Percentiles rank a stretch among this genome's conserved stretches.
These are phyloP conservation scores for Ambrosia hybrid DNA, from an alignment of 140 eudicot genomes.

Conservation along the genomic window DNA sequence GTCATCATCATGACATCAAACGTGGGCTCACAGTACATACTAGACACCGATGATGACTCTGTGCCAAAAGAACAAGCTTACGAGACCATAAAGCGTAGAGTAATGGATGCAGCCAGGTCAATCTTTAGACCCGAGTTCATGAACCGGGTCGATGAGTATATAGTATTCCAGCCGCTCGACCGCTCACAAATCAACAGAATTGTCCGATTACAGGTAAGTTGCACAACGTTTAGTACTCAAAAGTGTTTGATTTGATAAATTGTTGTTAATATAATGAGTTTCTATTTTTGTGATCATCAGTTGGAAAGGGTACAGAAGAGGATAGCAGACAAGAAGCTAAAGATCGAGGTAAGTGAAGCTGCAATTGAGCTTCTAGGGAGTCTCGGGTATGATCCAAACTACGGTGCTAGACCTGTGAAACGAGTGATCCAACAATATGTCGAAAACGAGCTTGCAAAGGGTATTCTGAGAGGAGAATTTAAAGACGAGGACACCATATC, in stretches of 20 bases:
- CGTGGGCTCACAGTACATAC: slow-evolving; percentile 93
- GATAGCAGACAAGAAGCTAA: slow-evolving; percentile 74
- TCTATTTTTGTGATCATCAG: slow-evolving; percentile 32
- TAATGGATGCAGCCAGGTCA: slow-evolving; percentile 93
- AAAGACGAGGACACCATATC: slow-evolving; percentile 83
- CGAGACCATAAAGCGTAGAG: slow-evolving; percentile 74
- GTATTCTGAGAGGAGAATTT: slow-evolving; percentile 91
- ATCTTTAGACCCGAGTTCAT: slow-evolving; percentile 67
- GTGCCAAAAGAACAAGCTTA: slow-evolving; percentile 54
- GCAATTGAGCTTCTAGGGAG: slow-evolving; percentile 83
- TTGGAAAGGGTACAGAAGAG: slow-evolving; percentile 78
- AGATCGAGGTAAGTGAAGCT: slow-evolving; percentile 67
- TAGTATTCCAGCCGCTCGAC: slow-evolving; percentile 92
- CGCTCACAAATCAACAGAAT: slow-evolving; percentile 86
- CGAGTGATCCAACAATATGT: slow-evolving; percentile 88
- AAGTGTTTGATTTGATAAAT: not conserved
- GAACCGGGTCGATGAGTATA: slow-evolving; percentile 59
- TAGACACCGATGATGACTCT: slow-evolving; percentile 68
- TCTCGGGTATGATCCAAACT: slow-evolving; percentile 95
- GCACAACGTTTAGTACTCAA: not conserved
- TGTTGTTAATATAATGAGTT: not conserved
- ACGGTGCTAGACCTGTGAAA: slow-evolving; percentile 96
- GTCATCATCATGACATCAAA: slow-evolving; percentile 99
- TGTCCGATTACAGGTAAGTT: slow-evolving; percentile 76
- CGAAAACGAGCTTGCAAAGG: slow-evolving; percentile 93